These are phyloP conservation scores for Fraxinus greggii DNA, from an alignment of 305 asterid species.

Conservation along the genomic window DNA sequence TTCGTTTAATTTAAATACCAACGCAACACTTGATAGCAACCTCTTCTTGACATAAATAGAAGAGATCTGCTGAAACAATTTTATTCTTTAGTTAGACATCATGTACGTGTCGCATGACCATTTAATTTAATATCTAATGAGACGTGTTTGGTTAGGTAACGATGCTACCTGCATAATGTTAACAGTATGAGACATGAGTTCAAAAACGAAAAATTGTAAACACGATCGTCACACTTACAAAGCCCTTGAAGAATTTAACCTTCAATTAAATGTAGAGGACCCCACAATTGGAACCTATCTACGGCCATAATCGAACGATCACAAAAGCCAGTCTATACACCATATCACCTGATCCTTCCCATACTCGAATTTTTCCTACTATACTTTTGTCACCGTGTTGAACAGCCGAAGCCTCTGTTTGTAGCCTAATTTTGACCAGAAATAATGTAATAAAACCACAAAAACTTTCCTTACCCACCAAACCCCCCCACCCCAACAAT, in stretches of 20 bases:
- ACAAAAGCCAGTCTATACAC: neutral
- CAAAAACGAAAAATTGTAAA: neutral
- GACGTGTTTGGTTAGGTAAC: neutral
- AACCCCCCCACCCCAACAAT: neutral
- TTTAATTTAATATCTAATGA: neutral
- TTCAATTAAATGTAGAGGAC: neutral
- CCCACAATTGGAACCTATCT: neutral
- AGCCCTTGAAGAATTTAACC: neutral
- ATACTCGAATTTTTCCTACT: neutral
- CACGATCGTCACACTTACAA: neutral
- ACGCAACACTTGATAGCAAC: neutral
- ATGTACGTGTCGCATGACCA: neutral
- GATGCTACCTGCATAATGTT: neutral
- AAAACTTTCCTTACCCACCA: neutral
- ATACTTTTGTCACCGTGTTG: neutral
- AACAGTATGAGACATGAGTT: neutral
- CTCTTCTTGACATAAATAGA: neutral
- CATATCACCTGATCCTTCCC: neutral
- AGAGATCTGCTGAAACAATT: neutral
- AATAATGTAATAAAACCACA: neutral
- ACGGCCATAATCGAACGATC: neutral
- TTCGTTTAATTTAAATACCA: too few relatives aligned
- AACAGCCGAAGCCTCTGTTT: neutral
- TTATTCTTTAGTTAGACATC: neutral
- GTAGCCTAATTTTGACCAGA: constrained; percentile 35